These are phyloP conservation scores for Thalassiosira hispida DNA, from an alignment of 352 stramenopile species.

Conservation along the genomic window DNA sequence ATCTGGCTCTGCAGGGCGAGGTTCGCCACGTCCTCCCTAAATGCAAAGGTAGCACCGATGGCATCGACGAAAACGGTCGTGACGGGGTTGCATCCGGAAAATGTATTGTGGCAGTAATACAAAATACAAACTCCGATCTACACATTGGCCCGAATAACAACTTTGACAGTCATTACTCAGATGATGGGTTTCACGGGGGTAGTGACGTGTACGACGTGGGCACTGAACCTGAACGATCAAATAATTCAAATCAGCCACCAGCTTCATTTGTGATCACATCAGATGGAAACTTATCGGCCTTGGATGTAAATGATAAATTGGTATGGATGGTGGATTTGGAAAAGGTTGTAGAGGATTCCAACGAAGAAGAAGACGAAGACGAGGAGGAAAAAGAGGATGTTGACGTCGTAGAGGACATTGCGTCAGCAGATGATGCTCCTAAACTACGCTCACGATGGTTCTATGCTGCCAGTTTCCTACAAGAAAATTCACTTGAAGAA, in stretches of 20 bases:
- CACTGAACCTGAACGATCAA: neutral
- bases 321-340: conserved; percentile 60
- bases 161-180: conserved; percentile 13
- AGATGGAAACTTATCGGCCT: conserved; percentile 38
- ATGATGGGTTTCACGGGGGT: conserved; percentile 6
- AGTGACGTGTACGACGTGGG: neutral
- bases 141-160: conserved; percentile 19
- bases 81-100: neutral
- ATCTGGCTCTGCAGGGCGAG: conserved; percentile 50
- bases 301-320: conserved; percentile 45
- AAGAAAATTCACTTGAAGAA: conserved; percentile 33
- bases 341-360: conserved; percentile 41
- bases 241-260: conserved; percentile 23
- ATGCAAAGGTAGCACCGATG: neutral
- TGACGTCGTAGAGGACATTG: too few species aligned
- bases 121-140: conserved; percentile 18
- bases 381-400: conserved; percentile 16
- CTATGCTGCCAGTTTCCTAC: conserved; percentile 51
- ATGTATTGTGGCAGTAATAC: conserved; percentile 21
- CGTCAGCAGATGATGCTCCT: neutral
- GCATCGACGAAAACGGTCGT: neutral
- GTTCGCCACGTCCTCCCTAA: conserved; percentile 32
- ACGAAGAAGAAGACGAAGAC: conserved; percentile 35
- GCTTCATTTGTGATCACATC: conserved; percentile 52
- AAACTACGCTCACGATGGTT: conserved; percentile 44